A percentile compares a stretch with the other conserved stretches of the same genome.
phyloP scores from a whole-genome alignment of 2,329 filamentous ascomycete genomes.

The Leptodontidium sp. region DNA sequence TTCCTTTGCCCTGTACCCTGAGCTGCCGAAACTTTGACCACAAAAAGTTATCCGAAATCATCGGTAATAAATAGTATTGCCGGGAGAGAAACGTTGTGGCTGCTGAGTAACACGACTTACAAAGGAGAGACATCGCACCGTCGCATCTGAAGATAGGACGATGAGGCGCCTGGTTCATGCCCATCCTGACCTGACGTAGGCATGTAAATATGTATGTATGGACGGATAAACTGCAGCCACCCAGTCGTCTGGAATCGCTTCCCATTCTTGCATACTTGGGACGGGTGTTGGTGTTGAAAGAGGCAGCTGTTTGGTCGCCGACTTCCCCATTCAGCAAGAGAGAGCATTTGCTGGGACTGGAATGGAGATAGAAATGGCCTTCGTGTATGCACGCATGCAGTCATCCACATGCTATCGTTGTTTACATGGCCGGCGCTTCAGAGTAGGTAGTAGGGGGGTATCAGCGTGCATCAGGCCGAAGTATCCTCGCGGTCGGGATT shows the following conservation, averaged over 20 bases:
- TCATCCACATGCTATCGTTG: slow-evolving; percentile 10
- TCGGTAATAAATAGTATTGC: neutral
- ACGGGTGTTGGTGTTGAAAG: slow-evolving; percentile 13
- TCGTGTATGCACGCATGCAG: slow-evolving; percentile 30
- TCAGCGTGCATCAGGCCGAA: neutral
- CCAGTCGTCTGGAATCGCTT: slow-evolving; percentile 16
- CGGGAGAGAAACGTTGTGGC: neutral
- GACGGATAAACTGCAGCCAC: slow-evolving; percentile 16
- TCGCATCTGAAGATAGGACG: neutral
- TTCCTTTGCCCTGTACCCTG: neutral
- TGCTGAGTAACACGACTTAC: slow-evolving; percentile 11
- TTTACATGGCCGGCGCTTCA: slow-evolving; percentile 13
- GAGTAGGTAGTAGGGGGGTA: neutral
- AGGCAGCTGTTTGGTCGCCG: slow-evolving; percentile 14
- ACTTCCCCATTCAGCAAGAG: slow-evolving; percentile 14
- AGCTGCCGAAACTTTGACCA: neutral
- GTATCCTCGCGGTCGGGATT: neutral
- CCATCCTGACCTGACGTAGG: neutral
- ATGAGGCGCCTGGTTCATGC: slow-evolving; percentile 5
- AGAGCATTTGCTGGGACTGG: slow-evolving; percentile 3
- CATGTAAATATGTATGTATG: neutral
- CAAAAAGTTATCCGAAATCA: neutral
- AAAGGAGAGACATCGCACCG: neutral
- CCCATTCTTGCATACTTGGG: slow-evolving; percentile 1
- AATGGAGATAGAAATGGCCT: slow-evolving; percentile 1